phyloP scores from a whole-genome alignment of 2,329 filamentous ascomycete genomes.

The Epichloe brachyelytri region DNA sequence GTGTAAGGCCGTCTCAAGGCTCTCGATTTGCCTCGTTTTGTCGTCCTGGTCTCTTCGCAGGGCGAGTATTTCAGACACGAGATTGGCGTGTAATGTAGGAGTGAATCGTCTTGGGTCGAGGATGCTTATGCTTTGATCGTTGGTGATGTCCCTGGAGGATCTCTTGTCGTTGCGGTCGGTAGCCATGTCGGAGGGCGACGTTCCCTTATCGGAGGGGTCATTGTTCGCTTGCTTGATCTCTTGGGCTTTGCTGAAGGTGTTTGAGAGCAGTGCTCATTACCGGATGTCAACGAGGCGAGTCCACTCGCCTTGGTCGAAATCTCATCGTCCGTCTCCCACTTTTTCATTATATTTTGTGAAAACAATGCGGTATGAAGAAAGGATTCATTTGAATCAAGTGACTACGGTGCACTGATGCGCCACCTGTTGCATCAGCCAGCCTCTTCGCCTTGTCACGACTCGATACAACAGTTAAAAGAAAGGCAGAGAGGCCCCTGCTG shows the following conservation, averaged over 20 bases:
- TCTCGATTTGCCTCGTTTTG: conserved; percentile 76
- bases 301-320: conserved; percentile 36
- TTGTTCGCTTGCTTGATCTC: conserved; percentile 48
- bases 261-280: conserved; percentile 56
- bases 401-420: background rate
- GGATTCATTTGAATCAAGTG: background rate
- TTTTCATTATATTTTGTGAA: conserved; percentile 29
- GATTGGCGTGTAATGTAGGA: conserved; percentile 82
- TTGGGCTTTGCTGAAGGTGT: conserved; percentile 52
- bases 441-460: background rate
- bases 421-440: background rate
- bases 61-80: conserved; percentile 86
- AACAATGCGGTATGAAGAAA: background rate
- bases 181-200: conserved; percentile 42
- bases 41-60: conserved; percentile 82
- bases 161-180: conserved; percentile 32
- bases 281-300: conserved; percentile 47
- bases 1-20: conserved; percentile 64
- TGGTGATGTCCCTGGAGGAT: conserved; percentile 43
- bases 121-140: conserved; percentile 58
- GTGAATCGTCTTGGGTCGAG: conserved; percentile 89
- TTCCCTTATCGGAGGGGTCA: conserved; percentile 46
- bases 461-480: background rate
- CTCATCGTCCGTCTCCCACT: conserved; percentile 53
- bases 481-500: conserved; percentile 6